Conservation (phyloP, 805 yeast species). For the Maudiozyma barnettii region DNA sequence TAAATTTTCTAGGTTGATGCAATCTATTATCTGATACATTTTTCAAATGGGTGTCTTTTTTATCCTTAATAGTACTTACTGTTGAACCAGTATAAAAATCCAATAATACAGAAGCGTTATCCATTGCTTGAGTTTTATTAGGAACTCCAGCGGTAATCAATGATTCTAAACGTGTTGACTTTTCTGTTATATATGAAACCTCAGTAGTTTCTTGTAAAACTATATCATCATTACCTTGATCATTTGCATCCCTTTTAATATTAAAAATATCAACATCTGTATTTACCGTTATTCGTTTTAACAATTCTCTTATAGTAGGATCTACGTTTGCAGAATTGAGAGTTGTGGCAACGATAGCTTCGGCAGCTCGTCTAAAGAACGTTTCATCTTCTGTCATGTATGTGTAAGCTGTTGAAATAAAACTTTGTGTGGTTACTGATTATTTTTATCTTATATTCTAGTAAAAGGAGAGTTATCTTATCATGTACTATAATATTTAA, state of each 20-base stretch:
- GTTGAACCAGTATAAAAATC: background rate
- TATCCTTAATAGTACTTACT: background rate
- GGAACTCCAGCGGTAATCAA: background rate
- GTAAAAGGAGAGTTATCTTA: no score
- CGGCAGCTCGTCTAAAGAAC: conserved; percentile 21
- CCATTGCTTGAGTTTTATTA: background rate
- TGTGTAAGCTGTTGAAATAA: background rate
- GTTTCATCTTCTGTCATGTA: conserved; percentile 12
- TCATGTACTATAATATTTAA: no score
- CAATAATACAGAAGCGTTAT: background rate
- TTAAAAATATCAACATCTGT: background rate
- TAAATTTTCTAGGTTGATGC: background rate
- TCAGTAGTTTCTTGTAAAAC: background rate
- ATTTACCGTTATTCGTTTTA: conserved; percentile 9
- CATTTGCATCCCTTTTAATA: background rate
- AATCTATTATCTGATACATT: background rate
- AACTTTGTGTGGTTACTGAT: no score
- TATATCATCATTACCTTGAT: background rate
- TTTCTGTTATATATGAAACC: background rate
- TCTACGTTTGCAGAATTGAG: conserved; percentile 11
- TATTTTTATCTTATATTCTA: no score
- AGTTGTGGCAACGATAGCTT: conserved; percentile 17
- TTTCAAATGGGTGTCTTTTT: background rate
- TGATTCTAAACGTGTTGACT: background rate
- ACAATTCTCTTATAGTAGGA: conserved; percentile 17